Evolutionary conservation across 139 green algal species (phyloP).

Genomic region (Micractinium sp.): DNA sequence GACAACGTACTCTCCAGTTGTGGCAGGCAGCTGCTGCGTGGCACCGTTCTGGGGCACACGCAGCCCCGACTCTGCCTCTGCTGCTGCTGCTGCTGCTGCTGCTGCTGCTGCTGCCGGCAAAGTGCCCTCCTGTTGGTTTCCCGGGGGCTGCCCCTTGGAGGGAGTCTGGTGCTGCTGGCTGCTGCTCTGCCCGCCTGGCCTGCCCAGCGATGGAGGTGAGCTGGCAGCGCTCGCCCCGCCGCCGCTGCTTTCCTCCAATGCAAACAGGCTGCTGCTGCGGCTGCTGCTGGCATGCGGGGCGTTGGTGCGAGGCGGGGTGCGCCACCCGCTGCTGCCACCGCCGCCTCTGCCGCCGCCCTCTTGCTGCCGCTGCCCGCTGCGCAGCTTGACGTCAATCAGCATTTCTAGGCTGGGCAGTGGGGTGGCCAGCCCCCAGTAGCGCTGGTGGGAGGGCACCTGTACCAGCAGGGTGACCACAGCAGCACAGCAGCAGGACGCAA

Average conservation of each 20-base stretch:
- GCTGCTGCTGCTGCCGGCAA: not conserved
- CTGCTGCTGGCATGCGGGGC: not conserved
- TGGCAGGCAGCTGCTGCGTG: not conserved
- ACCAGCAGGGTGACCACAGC: not conserved
- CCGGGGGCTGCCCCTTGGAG: not conserved
- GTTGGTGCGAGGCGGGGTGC: too few species aligned
- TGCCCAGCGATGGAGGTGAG: not conserved
- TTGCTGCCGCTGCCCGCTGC: not conserved
- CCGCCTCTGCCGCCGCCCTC: not conserved
- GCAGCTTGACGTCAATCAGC: slow-evolving; percentile 1
- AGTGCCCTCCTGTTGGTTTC: not conserved
- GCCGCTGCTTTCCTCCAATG: slow-evolving; percentile 1
- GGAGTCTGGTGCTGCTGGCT: not conserved
- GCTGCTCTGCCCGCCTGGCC: not conserved
- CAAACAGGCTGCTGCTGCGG: slow-evolving; percentile 9
- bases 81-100: slow-evolving; percentile 31
- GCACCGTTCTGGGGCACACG: not conserved
- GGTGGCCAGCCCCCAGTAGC: slow-evolving; percentile 67
- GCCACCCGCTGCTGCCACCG: not conserved
- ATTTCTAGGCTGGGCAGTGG: slow-evolving; percentile 43
- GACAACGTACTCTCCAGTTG: too few species aligned
- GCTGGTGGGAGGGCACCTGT: slow-evolving; percentile 23
- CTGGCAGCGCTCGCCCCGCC: not conserved
- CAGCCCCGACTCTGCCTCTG: not conserved
- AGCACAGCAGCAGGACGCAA: not conserved